Evolutionary conservation across 139 green algal species (phyloP).

Genomic region (Chlorella sp.): DNA sequence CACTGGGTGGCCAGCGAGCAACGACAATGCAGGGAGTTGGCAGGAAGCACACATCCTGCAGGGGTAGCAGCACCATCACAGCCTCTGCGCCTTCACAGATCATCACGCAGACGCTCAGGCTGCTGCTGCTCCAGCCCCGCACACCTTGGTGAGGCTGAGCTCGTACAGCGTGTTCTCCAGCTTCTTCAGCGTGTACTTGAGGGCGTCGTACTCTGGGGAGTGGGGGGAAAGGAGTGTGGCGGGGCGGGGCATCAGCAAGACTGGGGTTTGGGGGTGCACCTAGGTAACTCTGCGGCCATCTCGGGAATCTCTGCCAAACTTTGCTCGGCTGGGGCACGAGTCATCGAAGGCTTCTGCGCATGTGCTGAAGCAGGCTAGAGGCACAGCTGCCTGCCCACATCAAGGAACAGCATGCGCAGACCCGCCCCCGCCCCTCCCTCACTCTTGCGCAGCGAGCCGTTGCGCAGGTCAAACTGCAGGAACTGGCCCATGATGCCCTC

Average conservation of each 20-base stretch:
- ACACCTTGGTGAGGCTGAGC: not conserved
- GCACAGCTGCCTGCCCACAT: not conserved
- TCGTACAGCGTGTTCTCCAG: slow-evolving; percentile 27
- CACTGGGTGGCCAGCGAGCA: too few relatives aligned
- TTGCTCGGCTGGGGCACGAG: too few relatives aligned
- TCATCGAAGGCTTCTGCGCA: too few relatives aligned
- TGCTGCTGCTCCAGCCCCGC: not conserved
- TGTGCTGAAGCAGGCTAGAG: not conserved
- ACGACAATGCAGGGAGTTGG: too few relatives aligned
- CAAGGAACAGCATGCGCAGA: too few relatives aligned
- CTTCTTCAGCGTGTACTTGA: slow-evolving; percentile 34
- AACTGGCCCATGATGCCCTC: slow-evolving; percentile 72
- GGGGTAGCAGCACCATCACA: too few relatives aligned
- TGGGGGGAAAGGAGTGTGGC: slow-evolving; percentile 39
- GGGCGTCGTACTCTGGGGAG: slow-evolving; percentile 31
- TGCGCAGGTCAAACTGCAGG: slow-evolving; percentile 30
- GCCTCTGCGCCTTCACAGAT: too few relatives aligned
- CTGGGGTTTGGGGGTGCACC: too few relatives aligned
- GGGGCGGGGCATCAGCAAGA: not conserved
- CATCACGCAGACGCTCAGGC: slow-evolving; percentile 16
- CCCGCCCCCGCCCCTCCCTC: not conserved
- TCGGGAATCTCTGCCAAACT: too few relatives aligned
- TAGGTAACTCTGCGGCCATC: too few relatives aligned
- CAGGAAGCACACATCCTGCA: too few relatives aligned
- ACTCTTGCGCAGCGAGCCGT: slow-evolving; percentile 3